phyloP scores from a whole-genome alignment of 225 moss, liverwort and hornwort species.

The Sphagnum tenellum region DNA sequence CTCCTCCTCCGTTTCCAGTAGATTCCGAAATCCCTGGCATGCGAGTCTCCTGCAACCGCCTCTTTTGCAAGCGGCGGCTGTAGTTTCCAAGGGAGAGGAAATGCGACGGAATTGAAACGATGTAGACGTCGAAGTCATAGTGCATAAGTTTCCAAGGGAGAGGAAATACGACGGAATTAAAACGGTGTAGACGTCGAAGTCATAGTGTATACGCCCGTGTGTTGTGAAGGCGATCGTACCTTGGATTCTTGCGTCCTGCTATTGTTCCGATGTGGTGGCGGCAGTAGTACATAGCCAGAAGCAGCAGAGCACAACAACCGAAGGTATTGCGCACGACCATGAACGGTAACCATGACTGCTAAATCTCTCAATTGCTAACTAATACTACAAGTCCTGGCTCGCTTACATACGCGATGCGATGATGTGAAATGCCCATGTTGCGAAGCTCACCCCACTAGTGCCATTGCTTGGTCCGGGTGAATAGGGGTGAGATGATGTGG shows the following conservation, averaged over 20 bases:
- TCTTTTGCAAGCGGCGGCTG: too few species aligned
- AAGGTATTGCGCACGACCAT: too few species aligned
- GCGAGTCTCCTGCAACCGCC: constrained; percentile 14
- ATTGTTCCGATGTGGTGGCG: background rate
- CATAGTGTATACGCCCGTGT: constrained; percentile 20
- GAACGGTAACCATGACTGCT: too few species aligned
- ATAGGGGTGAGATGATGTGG: constrained; percentile 34
- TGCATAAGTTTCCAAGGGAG: background rate
- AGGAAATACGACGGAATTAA: background rate
- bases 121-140: too few species aligned
- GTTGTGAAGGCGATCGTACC: constrained; percentile 39
- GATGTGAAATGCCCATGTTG: too few species aligned
- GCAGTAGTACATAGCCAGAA: too few species aligned
- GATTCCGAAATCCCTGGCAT: constrained; percentile 7
- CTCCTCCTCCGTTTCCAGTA: background rate
- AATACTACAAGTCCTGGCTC: too few species aligned
- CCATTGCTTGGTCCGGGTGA: constrained; percentile 26
- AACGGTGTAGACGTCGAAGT: constrained; percentile 8
- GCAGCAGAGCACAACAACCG: too few species aligned
- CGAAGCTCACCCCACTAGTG: constrained; percentile 37
- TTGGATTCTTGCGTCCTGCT: constrained; percentile 3
- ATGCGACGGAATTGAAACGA: too few species aligned
- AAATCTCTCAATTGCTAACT: too few species aligned
- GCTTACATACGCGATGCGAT: too few species aligned
- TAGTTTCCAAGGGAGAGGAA: too few species aligned